These are phyloP conservation scores for Hibiscus trionum DNA, from an alignment of 345 rosid genomes.

Conservation along the genomic window DNA sequence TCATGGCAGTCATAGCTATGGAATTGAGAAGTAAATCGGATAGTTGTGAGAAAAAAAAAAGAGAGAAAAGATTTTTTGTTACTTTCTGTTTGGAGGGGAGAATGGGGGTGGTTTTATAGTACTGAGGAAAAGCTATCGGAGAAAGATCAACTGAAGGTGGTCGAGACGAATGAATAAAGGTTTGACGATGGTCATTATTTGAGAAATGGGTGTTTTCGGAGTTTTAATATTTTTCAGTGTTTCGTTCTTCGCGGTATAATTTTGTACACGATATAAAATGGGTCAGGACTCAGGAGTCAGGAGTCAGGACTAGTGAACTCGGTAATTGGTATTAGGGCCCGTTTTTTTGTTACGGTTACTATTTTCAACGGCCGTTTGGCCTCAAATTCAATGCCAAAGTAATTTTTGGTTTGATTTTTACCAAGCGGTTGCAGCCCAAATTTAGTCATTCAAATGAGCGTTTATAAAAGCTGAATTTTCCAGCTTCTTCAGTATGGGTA, in stretches of 20 bases:
- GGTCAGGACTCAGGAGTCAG: too few relatives aligned
- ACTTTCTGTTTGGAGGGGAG: background rate
- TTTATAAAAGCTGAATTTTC: too few relatives aligned
- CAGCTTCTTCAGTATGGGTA: too few relatives aligned
- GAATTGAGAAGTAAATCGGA: background rate
- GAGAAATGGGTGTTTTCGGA: constrained; percentile 14
- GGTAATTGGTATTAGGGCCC: too few relatives aligned
- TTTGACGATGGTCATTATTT: constrained; percentile 1
- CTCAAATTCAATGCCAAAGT: too few relatives aligned
- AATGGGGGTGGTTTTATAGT: constrained; percentile 2
- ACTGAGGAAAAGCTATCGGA: background rate
- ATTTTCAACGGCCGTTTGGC: too few relatives aligned
- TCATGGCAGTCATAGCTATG: constrained; percentile 50
- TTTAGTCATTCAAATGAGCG: too few relatives aligned
- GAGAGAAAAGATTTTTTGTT: background rate
- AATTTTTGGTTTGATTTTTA: too few relatives aligned
- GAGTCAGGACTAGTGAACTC: too few relatives aligned
- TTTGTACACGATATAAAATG: too few relatives aligned
- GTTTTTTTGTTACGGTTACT: too few relatives aligned
- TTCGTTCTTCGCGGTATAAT: background rate
- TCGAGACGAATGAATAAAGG: constrained; percentile 4
- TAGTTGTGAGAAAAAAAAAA: background rate
- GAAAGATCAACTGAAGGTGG: background rate
- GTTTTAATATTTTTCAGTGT: background rate
- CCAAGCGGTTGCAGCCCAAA: too few relatives aligned